Percentiles rank a stretch among this genome's conserved stretches.
Conservation (phyloP, 2,329 filamentous ascomycete species). For the Orbilia blumenaviensis region DNA sequence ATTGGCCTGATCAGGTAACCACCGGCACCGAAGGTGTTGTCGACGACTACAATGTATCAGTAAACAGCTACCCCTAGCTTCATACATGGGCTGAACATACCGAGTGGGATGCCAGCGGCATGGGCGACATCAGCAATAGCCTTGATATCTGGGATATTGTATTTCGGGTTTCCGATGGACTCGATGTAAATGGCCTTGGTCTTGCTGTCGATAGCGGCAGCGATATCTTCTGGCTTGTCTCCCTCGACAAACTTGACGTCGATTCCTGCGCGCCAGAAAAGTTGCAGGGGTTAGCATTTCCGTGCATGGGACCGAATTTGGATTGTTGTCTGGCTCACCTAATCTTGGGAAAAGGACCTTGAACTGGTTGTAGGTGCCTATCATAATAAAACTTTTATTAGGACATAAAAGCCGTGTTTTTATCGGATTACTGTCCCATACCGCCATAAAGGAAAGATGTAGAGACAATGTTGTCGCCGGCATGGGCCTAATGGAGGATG, state of each 20-base stretch:
- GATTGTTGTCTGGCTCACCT: constrained; percentile 4
- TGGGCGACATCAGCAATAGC: constrained; percentile 83
- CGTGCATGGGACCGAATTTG: not conserved
- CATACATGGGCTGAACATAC: constrained; percentile 56
- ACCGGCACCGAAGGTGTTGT: constrained; percentile 95
- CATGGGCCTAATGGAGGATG: constrained; percentile 67
- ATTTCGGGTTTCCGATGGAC: constrained; percentile 91
- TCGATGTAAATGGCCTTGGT: constrained; percentile 94
- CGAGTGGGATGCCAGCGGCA: constrained; percentile 68
- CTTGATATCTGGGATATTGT: constrained; percentile 91
- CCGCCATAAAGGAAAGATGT: constrained; percentile 92
- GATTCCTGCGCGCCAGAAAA: constrained; percentile 68
- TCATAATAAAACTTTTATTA: not conserved
- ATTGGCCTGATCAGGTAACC: constrained; percentile 89
- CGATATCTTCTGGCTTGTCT: constrained; percentile 81
- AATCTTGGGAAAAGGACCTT: constrained; percentile 89
- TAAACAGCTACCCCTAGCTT: constrained; percentile 42
- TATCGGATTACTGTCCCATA: constrained; percentile 30
- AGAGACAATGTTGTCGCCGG: constrained; percentile 91
- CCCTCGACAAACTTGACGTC: constrained; percentile 85
- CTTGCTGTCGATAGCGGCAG: constrained; percentile 83
- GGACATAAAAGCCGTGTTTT: not conserved
- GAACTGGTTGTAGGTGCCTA: constrained; percentile 87
- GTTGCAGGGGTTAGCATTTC: not conserved
- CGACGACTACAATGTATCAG: constrained; percentile 67